Conservation (phyloP, 768 basidiomycete species). For the Boletus vinaceobasis region DNA sequence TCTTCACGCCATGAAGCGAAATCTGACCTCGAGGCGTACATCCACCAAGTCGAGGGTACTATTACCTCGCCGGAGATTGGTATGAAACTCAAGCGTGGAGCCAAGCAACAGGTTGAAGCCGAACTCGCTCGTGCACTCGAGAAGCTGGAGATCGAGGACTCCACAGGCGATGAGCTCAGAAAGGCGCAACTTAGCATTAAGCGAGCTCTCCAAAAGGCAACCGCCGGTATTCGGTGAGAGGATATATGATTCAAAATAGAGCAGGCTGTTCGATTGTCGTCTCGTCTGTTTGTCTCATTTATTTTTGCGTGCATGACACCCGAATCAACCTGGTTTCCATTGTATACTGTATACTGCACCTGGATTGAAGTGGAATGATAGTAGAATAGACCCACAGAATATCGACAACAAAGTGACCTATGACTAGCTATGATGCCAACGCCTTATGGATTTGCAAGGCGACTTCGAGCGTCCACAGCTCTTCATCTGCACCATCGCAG, state of each 20-base stretch:
- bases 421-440: slow-evolving; percentile 27
- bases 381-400: background rate
- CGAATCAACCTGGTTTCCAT: slow-evolving; percentile 10
- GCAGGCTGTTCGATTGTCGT: slow-evolving; percentile 11
- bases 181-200: slow-evolving; percentile 95
- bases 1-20: slow-evolving; percentile 97
- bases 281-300: slow-evolving; percentile 13
- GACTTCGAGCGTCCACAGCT: slow-evolving; percentile 89
- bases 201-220: slow-evolving; percentile 97
- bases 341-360: background rate
- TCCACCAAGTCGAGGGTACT: slow-evolving; percentile 94
- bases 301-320: slow-evolving; percentile 12
- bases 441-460: slow-evolving; percentile 75
- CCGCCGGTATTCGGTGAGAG: slow-evolving; percentile 77
- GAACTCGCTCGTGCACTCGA: slow-evolving; percentile 98
- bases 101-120: slow-evolving; percentile 90
- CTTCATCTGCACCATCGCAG: slow-evolving; percentile 96
- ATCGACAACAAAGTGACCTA: background rate
- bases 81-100: slow-evolving; percentile 98
- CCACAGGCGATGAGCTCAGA: slow-evolving; percentile 89
- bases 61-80: slow-evolving; percentile 96
- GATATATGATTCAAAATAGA: slow-evolving; percentile 16
- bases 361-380: background rate
- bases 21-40: slow-evolving; percentile 95
- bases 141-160: slow-evolving; percentile 97